phyloP scores from a whole-genome alignment of 495 filamentous ascomycete species.

The Hypoxylon perforatum region DNA sequence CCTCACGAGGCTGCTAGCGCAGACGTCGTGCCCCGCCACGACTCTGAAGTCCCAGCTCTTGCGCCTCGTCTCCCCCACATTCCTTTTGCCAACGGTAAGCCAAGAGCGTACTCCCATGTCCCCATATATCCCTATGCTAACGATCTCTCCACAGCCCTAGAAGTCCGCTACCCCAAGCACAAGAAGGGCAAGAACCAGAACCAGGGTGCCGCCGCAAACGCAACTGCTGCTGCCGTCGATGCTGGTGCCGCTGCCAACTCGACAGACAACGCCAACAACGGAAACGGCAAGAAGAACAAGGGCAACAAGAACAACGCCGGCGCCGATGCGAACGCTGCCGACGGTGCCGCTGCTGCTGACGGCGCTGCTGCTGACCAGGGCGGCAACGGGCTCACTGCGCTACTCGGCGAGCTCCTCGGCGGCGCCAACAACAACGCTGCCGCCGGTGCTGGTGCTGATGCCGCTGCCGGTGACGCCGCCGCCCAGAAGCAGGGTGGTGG shows the following conservation, averaged over 20 bases:
- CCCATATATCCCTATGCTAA: constrained; percentile 7
- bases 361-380: constrained; percentile 18
- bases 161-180: constrained; percentile 37
- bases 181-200: constrained; percentile 20
- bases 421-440: background rate
- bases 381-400: constrained; percentile 24
- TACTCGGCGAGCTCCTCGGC: constrained; percentile 26
- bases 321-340: background rate
- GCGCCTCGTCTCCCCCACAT: no score
- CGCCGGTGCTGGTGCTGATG: constrained; percentile 3
- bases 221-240: constrained; percentile 27
- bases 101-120: background rate
- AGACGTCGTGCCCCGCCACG: no score
- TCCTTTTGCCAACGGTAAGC: no score
- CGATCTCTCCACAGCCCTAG: constrained; percentile 12
- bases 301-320: background rate
- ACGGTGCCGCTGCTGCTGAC: constrained; percentile 18
- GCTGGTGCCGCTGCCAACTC: constrained; percentile 27
- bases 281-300: background rate
- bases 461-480: background rate
- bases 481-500: constrained; percentile 23
- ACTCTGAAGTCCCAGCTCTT: no score
- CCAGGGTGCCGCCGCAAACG: constrained; percentile 23
- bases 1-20: no score
- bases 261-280: constrained; percentile 12